Percentiles rank a stretch among this genome's conserved stretches.
These are phyloP conservation scores for Cyclaneusma minus DNA, from an alignment of 2,329 filamentous ascomycete genomes.

Conservation along the genomic window DNA sequence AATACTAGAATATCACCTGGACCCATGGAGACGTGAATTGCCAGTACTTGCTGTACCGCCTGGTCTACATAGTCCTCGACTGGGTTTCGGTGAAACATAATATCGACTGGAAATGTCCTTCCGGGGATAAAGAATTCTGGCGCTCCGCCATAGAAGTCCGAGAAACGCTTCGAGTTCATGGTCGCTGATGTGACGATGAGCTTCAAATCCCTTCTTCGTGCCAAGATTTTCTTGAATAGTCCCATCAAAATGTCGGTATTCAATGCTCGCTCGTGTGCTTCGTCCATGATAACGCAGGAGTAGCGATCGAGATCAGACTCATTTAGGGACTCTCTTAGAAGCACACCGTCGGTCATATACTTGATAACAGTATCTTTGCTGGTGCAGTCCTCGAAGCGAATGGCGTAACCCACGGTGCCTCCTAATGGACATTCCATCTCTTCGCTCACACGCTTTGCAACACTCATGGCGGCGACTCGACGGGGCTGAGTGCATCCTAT, in stretches of 20 bases:
- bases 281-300: slow-evolving; percentile 98
- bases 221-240: slow-evolving; percentile 90
- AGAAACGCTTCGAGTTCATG: slow-evolving; percentile 95
- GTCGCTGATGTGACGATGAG: slow-evolving; percentile 96
- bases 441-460: slow-evolving; percentile 93
- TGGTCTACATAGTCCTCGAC: slow-evolving; percentile 97
- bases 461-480: slow-evolving; percentile 96
- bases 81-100: slow-evolving; percentile 86
- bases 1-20: slow-evolving; percentile 91
- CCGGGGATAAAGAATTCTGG: slow-evolving; percentile 95
- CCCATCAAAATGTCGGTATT: slow-evolving; percentile 98
- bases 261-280: slow-evolving; percentile 89
- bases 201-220: slow-evolving; percentile 79
- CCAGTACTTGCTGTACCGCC: slow-evolving; percentile 86
- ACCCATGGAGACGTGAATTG: slow-evolving; percentile 92
- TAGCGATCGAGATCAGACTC: slow-evolving; percentile 91
- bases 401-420: slow-evolving; percentile 82
- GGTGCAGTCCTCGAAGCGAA: slow-evolving; percentile 96
- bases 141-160: slow-evolving; percentile 87
- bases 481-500: slow-evolving; percentile 95
- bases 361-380: slow-evolving; percentile 93
- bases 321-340: slow-evolving; percentile 83
- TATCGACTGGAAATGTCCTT: slow-evolving; percentile 90
- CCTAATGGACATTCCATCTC: slow-evolving; percentile 94
- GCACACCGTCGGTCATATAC: slow-evolving; percentile 97